Evolutionary conservation across 352 stramenopile genomes (phyloP).

Genomic region (Phytopythium oedochilum): DNA sequence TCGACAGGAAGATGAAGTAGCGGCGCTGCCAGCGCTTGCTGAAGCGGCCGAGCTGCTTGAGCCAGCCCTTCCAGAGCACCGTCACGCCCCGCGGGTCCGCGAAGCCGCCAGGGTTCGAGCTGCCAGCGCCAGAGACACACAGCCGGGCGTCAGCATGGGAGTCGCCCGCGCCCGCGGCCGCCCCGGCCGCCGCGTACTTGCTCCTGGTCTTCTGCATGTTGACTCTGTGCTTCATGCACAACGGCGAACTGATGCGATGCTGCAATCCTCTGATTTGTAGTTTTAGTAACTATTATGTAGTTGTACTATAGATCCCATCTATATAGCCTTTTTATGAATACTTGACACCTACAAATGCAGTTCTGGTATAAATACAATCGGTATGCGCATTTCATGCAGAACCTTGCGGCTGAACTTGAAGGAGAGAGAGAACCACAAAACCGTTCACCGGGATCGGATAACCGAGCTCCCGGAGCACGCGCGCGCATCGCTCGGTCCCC

Average conservation of each 20-base stretch:
- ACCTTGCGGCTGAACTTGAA: slow-evolving; percentile 4
- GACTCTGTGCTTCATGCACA: neutral
- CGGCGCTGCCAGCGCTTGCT: slow-evolving; percentile 75
- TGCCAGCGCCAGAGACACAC: slow-evolving; percentile 5
- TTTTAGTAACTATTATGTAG: too few species aligned
- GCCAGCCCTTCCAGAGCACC: slow-evolving; percentile 81
- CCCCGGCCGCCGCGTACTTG: neutral
- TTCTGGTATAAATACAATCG: neutral
- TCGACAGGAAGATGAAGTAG: slow-evolving; percentile 81
- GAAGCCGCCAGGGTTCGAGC: slow-evolving; percentile 47
- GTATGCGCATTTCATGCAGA: neutral
- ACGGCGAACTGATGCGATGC: neutral
- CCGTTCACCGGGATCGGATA: too few species aligned
- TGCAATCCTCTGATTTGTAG: too few species aligned
- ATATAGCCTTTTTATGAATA: too few species aligned
- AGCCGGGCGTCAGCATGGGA: neutral
- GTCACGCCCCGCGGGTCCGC: slow-evolving; percentile 46
- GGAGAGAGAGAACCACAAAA: slow-evolving; percentile 3
- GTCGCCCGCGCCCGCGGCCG: neutral
- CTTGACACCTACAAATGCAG: too few species aligned
- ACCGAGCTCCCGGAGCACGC: neutral
- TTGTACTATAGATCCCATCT: too few species aligned
- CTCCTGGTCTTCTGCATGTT: slow-evolving; percentile 4
- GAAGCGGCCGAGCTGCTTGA: slow-evolving; percentile 81
- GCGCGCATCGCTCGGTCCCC: neutral